phyloP scores from a whole-genome alignment of 2,329 filamentous ascomycete species.

The Colletotrichum lupini region DNA sequence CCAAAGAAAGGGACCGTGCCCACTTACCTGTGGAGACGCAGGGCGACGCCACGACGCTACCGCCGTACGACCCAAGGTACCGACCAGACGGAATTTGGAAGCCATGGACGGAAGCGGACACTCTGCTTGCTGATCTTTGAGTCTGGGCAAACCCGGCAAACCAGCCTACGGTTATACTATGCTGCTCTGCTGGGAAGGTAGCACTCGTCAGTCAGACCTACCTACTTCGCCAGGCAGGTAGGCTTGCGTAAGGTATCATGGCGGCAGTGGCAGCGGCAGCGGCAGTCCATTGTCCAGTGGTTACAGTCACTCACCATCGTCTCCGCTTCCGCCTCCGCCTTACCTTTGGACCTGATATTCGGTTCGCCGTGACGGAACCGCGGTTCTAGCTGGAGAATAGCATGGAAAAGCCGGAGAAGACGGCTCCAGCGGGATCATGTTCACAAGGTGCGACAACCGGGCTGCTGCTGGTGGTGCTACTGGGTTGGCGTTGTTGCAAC shows the following conservation, averaged over 20 bases:
- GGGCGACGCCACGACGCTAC: constrained; percentile 36
- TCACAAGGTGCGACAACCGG: background rate
- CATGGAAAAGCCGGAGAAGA: background rate
- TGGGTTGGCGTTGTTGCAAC: background rate
- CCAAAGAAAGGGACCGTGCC: constrained; percentile 38
- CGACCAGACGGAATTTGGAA: constrained; percentile 38
- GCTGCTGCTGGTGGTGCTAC: background rate
- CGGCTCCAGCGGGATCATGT: background rate
- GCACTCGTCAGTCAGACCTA: background rate
- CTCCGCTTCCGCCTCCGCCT: background rate
- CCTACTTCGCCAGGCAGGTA: background rate
- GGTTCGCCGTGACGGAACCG: background rate
- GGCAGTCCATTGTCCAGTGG: background rate
- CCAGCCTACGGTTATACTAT: no score
- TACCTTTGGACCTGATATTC: background rate
- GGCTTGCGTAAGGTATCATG: background rate
- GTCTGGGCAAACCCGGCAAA: background rate
- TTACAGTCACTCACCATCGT: background rate
- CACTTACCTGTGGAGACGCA: constrained; percentile 36
- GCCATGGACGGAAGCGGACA: constrained; percentile 33
- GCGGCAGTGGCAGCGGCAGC: background rate
- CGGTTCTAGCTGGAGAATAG: background rate
- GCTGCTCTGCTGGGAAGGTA: background rate
- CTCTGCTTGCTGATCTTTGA: constrained; percentile 32
- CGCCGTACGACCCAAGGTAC: constrained; percentile 39